Percentiles rank a stretch among this genome's conserved stretches.
phyloP scores from a whole-genome alignment of 2,329 filamentous ascomycete genomes.

The Westerdykella sp. region DNA sequence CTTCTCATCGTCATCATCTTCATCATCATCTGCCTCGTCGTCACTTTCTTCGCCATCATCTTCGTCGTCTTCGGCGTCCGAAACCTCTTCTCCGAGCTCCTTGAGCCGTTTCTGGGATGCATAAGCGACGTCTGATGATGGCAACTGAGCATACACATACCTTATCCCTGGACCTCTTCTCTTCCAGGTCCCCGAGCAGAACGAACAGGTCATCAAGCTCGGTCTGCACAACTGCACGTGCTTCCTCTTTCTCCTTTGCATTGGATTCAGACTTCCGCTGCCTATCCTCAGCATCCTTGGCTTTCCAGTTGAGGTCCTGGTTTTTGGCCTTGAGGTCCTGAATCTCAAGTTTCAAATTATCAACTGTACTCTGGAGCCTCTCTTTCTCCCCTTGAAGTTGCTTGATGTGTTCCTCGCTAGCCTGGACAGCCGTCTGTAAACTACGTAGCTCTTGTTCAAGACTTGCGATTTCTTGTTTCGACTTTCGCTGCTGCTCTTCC shows the following conservation, averaged over 20 bases:
- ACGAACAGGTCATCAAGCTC: conserved; percentile 47
- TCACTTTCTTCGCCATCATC: conserved; percentile 16
- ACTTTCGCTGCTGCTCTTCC: conserved; percentile 20
- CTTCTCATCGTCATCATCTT: conserved; percentile 16
- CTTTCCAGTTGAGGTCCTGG: conserved; percentile 38
- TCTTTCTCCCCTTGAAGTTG: conserved; percentile 34
- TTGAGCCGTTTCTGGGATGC: conserved; percentile 41
- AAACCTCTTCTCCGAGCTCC: conserved; percentile 41
- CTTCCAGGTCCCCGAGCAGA: conserved; percentile 43
- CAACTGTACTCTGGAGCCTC: conserved; percentile 11
- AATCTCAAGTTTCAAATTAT: conserved; percentile 32
- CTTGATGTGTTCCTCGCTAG: conserved; percentile 30
- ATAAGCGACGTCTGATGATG: conserved; percentile 10
- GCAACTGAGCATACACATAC: conserved; percentile 13
- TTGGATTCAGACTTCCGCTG: conserved; percentile 31
- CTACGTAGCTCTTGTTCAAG: conserved; percentile 17
- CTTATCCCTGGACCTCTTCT: conserved; percentile 39
- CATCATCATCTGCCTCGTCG: conserved; percentile 13
- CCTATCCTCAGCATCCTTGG: conserved; percentile 45
- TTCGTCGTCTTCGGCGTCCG: conserved; percentile 37
- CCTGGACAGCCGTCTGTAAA: conserved; percentile 19
- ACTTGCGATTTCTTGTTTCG: conserved; percentile 21
- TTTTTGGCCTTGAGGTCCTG: conserved; percentile 42
- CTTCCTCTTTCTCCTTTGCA: conserved; percentile 39
- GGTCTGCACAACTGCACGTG: conserved; percentile 30